Evolutionary conservation across 129 eudicot species (phyloP), one percentile per base, ranked within the genome.

Genomic region (Escallonia rubra): DNA sequence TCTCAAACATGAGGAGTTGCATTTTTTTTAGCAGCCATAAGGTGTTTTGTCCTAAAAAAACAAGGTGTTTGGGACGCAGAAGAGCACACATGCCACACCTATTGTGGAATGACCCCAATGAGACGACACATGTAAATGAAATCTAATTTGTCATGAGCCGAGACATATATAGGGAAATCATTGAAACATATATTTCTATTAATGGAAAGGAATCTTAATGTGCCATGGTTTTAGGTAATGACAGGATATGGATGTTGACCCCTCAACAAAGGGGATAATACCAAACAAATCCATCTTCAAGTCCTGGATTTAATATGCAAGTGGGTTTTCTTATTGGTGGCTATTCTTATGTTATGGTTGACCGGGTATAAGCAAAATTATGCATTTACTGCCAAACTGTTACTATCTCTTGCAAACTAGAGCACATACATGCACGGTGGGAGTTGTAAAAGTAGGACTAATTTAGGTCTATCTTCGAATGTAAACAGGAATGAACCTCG

Each of bases 211-310:
- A 89, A 86, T 89, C 85, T 85, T 83, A 66, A 81, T 79, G 80
- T 74, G 92, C 85, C 90, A 75, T 76, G 86, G 81, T 68, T 79
- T 82, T 80, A 81, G 82, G 85, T 75, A 69, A 73, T 89, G 93
- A 93, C 83, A 84, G 67, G 90, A 87, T 80, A 63, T 69, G 74
- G 99, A 93, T 93, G 96, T 82, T 93, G 99, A 93, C 95, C 93
- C 69, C 62, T 81, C 86, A 86, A 89, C 95, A 84, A 82, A 74
- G 59, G 69, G 72, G 84, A 86, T 82, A 82, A 84, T 64, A 82
- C 83, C 87, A 89, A 86, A 76, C 86, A 70, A 80, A 80, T 76
- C 81, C 86, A 77, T 74, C 79, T 80, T 73, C 49, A 64, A 79
- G 43, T 47, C 51, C 72, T 82, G 64, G 77, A 76, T 72, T 76